These are phyloP conservation scores for Cladosporium halotolerans DNA, from an alignment of 2,329 filamentous ascomycete species.

Conservation along the genomic window DNA sequence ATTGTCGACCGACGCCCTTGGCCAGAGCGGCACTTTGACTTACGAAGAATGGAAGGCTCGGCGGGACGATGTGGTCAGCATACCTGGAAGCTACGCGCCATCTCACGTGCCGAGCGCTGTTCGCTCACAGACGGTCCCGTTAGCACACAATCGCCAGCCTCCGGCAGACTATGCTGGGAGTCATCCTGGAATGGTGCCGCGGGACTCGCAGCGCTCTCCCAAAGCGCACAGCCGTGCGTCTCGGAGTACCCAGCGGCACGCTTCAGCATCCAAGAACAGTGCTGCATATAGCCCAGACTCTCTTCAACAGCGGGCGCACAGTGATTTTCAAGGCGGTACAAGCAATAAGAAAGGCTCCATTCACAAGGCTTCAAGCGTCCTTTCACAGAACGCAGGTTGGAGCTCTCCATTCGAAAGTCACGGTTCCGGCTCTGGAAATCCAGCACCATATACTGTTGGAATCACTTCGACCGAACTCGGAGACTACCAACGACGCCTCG, in stretches of 20 bases:
- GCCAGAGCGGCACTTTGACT: constrained; percentile 19
- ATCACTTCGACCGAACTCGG: constrained; percentile 2
- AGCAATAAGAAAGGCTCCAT: neutral
- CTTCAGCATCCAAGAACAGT: no score
- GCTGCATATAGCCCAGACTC: neutral
- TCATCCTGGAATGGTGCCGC: neutral
- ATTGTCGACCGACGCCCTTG: constrained; percentile 15
- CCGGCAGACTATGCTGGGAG: neutral
- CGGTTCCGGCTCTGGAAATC: neutral
- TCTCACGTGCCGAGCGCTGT: neutral
- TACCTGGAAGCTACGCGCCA: neutral
- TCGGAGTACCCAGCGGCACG: neutral
- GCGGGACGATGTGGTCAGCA: neutral
- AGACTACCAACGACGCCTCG: neutral
- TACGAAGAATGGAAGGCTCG: constrained; percentile 23
- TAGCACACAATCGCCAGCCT: neutral
- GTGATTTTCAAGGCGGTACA: neutral
- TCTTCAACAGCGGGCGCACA: neutral
- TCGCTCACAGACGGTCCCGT: neutral
- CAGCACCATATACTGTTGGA: constrained; percentile 1
- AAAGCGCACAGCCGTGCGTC: neutral
- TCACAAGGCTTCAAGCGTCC: neutral
- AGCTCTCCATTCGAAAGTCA: neutral
- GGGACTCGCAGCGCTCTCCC: neutral
- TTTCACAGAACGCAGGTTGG: neutral